Percentiles rank a stretch among this genome's conserved stretches.
phyloP scores from a whole-genome alignment of 208 protist species.

The Acanthamoeba culbertsoni region DNA sequence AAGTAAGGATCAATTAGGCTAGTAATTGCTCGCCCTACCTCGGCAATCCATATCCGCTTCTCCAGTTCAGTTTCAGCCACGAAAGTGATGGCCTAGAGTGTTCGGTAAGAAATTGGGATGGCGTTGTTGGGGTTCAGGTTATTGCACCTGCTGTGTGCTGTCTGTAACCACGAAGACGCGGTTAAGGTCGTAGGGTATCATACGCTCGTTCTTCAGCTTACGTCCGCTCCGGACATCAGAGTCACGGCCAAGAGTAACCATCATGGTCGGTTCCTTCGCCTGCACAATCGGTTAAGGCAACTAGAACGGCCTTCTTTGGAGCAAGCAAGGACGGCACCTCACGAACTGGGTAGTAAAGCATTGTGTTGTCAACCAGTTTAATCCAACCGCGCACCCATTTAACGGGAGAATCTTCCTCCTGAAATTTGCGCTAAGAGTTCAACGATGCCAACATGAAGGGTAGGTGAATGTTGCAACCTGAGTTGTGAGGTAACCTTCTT shows the following conservation, averaged over 20 bases:
- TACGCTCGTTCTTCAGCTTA: not conserved
- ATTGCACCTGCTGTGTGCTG: not conserved
- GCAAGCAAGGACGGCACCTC: not conserved
- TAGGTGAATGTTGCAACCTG: not conserved
- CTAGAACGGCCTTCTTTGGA: not conserved
- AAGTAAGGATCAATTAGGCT: conserved; percentile 39
- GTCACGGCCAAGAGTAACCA: not conserved
- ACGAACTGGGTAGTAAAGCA: not conserved
- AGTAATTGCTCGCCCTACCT: not conserved
- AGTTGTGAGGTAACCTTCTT: not conserved
- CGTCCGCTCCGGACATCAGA: not conserved
- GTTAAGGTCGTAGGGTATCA: not conserved
- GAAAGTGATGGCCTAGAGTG: not conserved
- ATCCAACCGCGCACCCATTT: conserved; percentile 30
- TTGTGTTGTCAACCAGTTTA: not conserved
- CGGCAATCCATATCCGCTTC: not conserved
- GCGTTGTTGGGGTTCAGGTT: not conserved
- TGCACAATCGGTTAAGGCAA: not conserved
- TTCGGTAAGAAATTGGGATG: not conserved
- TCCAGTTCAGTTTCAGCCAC: not conserved
- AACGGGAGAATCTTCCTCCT: not conserved
- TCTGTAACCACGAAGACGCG: not conserved
- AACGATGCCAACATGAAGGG: not conserved
- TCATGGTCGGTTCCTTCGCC: not conserved
- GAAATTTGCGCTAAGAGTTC: not conserved